A percentile compares a stretch with the other conserved stretches of the same genome.
phyloP scores from a whole-genome alignment of 441 rosid genomes.

The Erysimum cheiri region DNA sequence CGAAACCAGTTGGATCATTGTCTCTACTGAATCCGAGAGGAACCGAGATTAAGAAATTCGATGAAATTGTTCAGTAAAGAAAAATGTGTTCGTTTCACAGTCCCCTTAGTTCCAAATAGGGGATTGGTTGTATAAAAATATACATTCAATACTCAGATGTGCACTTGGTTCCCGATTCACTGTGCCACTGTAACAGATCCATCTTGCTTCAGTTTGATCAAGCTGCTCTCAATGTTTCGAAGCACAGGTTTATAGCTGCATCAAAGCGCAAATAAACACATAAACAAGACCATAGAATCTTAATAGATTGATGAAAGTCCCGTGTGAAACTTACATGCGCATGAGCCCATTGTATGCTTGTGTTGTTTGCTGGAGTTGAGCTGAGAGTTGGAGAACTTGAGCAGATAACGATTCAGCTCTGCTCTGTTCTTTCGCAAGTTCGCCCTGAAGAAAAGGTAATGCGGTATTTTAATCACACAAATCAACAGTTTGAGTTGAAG shows the following conservation, averaged over 20 bases:
- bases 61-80: neutral
- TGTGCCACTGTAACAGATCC: constrained; percentile 55
- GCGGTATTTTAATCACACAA: neutral
- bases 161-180: constrained; percentile 39
- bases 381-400: constrained; percentile 84
- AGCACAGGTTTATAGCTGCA: constrained; percentile 90
- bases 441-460: constrained; percentile 52
- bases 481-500: neutral
- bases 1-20: neutral
- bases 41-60: constrained; percentile 3
- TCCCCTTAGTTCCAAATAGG: neutral
- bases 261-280: neutral
- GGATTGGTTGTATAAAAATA: constrained; percentile 19
- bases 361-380: constrained; percentile 77
- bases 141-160: constrained; percentile 1
- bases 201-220: constrained; percentile 90
- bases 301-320: neutral
- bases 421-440: constrained; percentile 84
- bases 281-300: constrained; percentile 1
- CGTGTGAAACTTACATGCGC: constrained; percentile 62
- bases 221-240: constrained; percentile 79
- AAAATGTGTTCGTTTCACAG: constrained; percentile 3
- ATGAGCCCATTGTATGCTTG: constrained; percentile 83
- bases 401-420: constrained; percentile 85
- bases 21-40: neutral